Evolutionary conservation across 2,329 filamentous ascomycete genomes (phyloP).

Genomic region (Fusarium guadeloupense): DNA sequence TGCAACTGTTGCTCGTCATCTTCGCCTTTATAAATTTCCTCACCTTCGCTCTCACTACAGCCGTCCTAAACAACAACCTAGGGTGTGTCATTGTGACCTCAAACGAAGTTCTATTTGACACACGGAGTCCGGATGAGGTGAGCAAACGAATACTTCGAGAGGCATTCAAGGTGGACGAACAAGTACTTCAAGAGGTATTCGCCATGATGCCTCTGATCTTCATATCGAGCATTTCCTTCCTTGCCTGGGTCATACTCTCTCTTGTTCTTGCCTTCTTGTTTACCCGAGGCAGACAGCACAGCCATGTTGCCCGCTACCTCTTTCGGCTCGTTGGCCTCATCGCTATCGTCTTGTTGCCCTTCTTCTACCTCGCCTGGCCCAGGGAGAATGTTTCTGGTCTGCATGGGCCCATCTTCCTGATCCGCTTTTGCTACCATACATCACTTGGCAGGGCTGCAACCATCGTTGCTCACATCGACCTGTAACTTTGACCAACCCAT

Average conservation of each 20-base stretch:
- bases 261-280: conserved; percentile 27
- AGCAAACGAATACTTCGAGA: too few species aligned
- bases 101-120: background rate
- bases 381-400: background rate
- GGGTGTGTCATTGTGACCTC: too few species aligned
- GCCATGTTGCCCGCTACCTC: conserved; percentile 34
- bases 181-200: too few species aligned
- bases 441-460: conserved; percentile 14
- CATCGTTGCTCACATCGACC: conserved; percentile 30
- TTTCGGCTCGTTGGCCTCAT: conserved; percentile 39
- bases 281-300: background rate
- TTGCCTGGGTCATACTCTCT: conserved; percentile 17
- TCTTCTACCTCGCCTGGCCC: conserved; percentile 18
- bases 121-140: too few species aligned
- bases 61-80: too few species aligned
- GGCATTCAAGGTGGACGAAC: background rate
- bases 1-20: conserved; percentile 20
- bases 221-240: conserved; percentile 21
- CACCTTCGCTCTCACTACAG: conserved; percentile 30
- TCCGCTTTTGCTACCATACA: too few species aligned
- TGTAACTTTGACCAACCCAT: conserved; percentile 33
- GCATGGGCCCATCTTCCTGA: too few species aligned
- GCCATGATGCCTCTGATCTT: conserved; percentile 30
- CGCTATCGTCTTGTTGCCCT: conserved; percentile 27
- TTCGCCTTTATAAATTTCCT: conserved; percentile 36